A percentile compares a stretch with the other conserved stretches of the same genome.
phyloP scores from a whole-genome alignment of 2,329 filamentous ascomycete genomes.

The Verticillium klebahnii region DNA sequence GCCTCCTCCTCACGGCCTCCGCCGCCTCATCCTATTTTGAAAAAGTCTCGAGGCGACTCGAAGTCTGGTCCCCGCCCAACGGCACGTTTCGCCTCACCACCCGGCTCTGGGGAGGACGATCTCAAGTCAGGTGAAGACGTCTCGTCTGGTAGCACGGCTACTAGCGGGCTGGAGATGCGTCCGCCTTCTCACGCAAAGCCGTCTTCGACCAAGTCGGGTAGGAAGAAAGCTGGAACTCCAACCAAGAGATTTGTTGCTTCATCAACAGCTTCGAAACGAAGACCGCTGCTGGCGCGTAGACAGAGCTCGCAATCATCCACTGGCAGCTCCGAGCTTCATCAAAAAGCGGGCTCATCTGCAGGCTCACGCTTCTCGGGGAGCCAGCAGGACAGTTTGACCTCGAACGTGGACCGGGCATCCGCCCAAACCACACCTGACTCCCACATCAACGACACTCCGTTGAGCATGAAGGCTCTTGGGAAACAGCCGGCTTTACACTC shows the following conservation, averaged over 20 bases:
- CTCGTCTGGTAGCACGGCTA: slow-evolving; percentile 35
- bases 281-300: slow-evolving; percentile 40
- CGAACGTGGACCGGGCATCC: slow-evolving; percentile 20
- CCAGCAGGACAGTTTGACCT: slow-evolving; percentile 17
- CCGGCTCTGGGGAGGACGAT: slow-evolving; percentile 40
- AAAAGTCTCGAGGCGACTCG: slow-evolving; percentile 52
- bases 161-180: slow-evolving; percentile 24
- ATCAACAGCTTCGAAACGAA: slow-evolving; percentile 36
- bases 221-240: slow-evolving; percentile 19
- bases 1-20: slow-evolving; percentile 42
- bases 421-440: slow-evolving; percentile 3
- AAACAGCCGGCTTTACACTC: slow-evolving; percentile 34
- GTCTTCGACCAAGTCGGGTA: slow-evolving; percentile 19
- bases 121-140: slow-evolving; percentile 25
- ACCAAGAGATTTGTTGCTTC: slow-evolving; percentile 39
- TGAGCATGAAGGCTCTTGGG: slow-evolving; percentile 43
- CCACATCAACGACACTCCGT: slow-evolving; percentile 1
- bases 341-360: slow-evolving; percentile 21
- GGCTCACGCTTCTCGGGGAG: slow-evolving; percentile 17
- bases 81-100: slow-evolving; percentile 55
- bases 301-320: slow-evolving; percentile 43
- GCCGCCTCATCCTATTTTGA: slow-evolving; percentile 53
- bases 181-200: slow-evolving; percentile 12
- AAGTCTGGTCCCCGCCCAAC: slow-evolving; percentile 51
- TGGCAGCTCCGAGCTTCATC: slow-evolving; percentile 23